Evolutionary conservation across 1,284 basidiomycete genomes (phyloP).

Genomic region (Cutaneotrichosporon sp.): DNA sequence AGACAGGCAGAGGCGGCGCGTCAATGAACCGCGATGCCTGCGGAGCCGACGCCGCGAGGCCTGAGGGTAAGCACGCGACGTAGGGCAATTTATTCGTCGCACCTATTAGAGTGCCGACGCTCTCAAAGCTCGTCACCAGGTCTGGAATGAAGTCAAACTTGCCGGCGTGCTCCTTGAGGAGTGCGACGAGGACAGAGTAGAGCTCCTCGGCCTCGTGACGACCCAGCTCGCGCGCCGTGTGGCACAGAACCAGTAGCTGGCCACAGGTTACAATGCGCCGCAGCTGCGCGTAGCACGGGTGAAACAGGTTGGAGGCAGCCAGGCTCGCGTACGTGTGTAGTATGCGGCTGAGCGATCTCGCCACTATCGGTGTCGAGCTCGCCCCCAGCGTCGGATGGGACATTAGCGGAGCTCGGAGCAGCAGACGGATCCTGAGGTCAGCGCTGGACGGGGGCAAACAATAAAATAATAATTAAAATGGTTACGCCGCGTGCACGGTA

Average conservation of each 20-base stretch:
- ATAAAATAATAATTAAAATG: background rate
- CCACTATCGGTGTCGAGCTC: constrained; percentile 19
- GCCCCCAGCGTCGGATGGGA: constrained; percentile 18
- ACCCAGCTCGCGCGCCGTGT: constrained; percentile 18
- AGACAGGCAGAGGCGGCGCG: constrained; percentile 14
- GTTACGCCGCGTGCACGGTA: background rate
- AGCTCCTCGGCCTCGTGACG: constrained; percentile 21
- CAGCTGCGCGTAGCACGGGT: constrained; percentile 26
- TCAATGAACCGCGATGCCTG: background rate
- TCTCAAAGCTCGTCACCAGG: constrained; percentile 16
- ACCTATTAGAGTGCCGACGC: constrained; percentile 15
- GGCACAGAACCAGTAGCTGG: constrained; percentile 26
- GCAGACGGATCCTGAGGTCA: constrained; percentile 24
- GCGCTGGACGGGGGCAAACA: background rate
- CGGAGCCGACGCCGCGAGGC: constrained; percentile 7
- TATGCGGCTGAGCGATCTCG: constrained; percentile 22
- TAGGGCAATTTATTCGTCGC: background rate
- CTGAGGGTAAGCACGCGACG: constrained; percentile 2
- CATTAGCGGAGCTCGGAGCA: constrained; percentile 20
- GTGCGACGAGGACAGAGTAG: constrained; percentile 12
- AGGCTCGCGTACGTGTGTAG: constrained; percentile 23
- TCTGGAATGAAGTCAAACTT: constrained; percentile 16
- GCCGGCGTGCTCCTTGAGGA: constrained; percentile 14
- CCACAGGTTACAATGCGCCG: constrained; percentile 24
- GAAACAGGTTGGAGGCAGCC: constrained; percentile 14